A percentile compares a stretch with the other conserved stretches of the same genome.
Evolutionary conservation across 2,329 filamentous ascomycete species (phyloP).

Genomic region (Cladosporium cucumerinum): DNA sequence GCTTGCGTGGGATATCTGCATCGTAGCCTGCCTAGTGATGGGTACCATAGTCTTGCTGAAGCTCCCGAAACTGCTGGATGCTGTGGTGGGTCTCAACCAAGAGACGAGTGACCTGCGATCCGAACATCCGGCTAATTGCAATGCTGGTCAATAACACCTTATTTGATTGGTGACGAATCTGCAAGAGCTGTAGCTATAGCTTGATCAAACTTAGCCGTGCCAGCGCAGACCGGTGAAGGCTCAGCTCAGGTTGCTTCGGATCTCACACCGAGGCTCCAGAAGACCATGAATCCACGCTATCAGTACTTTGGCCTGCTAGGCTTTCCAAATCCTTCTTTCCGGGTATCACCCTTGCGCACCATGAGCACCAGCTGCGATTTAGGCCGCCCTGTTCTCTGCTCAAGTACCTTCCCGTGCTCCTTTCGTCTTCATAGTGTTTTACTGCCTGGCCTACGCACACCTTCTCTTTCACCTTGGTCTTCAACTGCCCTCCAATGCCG

Average conservation of each 20-base stretch:
- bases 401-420: constrained; percentile 62
- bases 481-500: constrained; percentile 82
- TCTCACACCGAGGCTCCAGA: constrained; percentile 5
- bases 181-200: background rate
- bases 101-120: background rate
- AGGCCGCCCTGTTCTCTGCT: constrained; percentile 65
- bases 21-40: background rate
- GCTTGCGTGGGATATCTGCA: background rate
- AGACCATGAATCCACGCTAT: constrained; percentile 27
- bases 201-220: background rate
- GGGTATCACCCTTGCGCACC: constrained; percentile 64
- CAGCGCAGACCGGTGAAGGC: background rate
- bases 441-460: constrained; percentile 80
- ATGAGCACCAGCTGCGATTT: constrained; percentile 83
- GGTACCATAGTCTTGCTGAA: background rate
- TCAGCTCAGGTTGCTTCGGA: background rate
- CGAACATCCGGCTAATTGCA: background rate
- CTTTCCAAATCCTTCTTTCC: constrained; percentile 30
- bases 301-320: constrained; percentile 21
- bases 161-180: background rate
- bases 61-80: background rate
- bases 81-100: background rate
- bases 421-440: constrained; percentile 79
- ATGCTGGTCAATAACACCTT: background rate
- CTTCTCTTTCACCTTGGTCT: constrained; percentile 81